Percentiles rank a stretch among this genome's conserved stretches.
Conservation (phyloP, 208 protist species). For the Crithidia mellificae region DNA sequence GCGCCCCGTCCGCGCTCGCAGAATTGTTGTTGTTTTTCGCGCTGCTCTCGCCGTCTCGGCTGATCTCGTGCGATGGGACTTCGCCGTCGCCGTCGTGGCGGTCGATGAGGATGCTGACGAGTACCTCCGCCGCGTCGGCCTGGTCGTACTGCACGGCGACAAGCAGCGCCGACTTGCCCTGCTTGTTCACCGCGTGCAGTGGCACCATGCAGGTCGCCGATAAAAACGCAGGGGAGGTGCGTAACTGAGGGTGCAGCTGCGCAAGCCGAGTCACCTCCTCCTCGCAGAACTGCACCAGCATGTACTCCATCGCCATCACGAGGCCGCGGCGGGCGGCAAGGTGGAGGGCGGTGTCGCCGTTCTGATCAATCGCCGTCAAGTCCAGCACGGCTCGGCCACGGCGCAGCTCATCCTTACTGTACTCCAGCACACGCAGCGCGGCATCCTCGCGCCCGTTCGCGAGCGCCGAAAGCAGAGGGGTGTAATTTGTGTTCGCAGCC, state of each 20-base stretch:
- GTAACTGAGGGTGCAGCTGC: constrained; percentile 22
- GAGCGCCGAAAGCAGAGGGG: constrained; percentile 67
- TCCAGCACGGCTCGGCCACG: constrained; percentile 62
- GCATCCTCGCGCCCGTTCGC: constrained; percentile 55
- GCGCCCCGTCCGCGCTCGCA: too few species aligned
- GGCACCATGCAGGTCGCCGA: constrained; percentile 22
- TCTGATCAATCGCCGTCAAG: constrained; percentile 62
- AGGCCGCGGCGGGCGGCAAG: constrained; percentile 54
- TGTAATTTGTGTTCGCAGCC: constrained; percentile 60
- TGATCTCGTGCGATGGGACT: not conserved
- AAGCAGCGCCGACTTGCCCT: constrained; percentile 69
- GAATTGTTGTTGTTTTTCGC: not conserved
- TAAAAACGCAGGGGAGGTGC: constrained; percentile 12
- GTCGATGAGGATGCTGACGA: constrained; percentile 47
- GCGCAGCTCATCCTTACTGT: constrained; percentile 73
- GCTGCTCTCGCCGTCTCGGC: not conserved
- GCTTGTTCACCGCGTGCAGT: constrained; percentile 54
- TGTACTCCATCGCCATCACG: constrained; percentile 73
- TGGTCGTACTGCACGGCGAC: constrained; percentile 63
- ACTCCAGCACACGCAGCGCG: constrained; percentile 70
- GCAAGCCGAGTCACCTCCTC: constrained; percentile 57
- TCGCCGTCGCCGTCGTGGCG: not conserved
- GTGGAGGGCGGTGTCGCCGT: constrained; percentile 74
- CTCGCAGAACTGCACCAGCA: constrained; percentile 72
- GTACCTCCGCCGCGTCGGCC: constrained; percentile 59